Percentiles rank a stretch among this genome's conserved stretches.
Evolutionary conservation across 2,329 filamentous ascomycete genomes (phyloP).

Genomic region (Tolypocladium nubicola): DNA sequence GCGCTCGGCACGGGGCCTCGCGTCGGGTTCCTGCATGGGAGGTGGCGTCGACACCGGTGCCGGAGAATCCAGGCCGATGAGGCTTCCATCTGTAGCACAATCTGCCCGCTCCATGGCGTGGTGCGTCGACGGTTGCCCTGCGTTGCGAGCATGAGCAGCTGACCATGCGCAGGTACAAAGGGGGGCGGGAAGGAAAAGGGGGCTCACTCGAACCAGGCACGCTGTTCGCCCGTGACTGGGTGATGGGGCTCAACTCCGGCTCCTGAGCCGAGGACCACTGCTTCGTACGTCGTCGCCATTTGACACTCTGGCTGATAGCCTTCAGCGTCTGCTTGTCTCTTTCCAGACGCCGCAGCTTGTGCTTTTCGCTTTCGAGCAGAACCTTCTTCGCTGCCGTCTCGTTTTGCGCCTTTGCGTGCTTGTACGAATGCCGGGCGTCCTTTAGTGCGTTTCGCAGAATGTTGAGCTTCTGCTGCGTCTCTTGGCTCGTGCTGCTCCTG

Average conservation of each 20-base stretch:
- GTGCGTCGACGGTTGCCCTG: neutral
- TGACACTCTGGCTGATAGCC: slow-evolving; percentile 19
- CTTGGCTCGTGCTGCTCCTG: slow-evolving; percentile 21
- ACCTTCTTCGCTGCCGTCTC: slow-evolving; percentile 29
- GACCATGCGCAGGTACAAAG: neutral
- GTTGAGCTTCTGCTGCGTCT: slow-evolving; percentile 20
- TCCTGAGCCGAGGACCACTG: slow-evolving; percentile 43
- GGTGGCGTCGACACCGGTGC: neutral
- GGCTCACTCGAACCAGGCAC: slow-evolving; percentile 13
- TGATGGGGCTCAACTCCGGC: slow-evolving; percentile 37
- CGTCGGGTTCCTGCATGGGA: neutral
- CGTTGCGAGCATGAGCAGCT: neutral
- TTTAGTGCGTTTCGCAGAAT: slow-evolving; percentile 20
- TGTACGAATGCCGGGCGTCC: slow-evolving; percentile 22
- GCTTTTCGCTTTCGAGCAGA: slow-evolving; percentile 17
- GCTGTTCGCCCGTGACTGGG: slow-evolving; percentile 26
- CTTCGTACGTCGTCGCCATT: slow-evolving; percentile 32
- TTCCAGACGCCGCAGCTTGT: slow-evolving; percentile 32
- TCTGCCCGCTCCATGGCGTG: neutral
- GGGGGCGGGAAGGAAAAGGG: neutral
- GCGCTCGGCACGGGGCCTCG: neutral
- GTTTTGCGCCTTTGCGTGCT: slow-evolving; percentile 32
- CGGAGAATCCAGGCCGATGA: neutral
- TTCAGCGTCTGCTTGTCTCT: slow-evolving; percentile 26
- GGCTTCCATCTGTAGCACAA: neutral